phyloP scores from a whole-genome alignment of 345 rosid species.

The Sisymbrium irio region DNA sequence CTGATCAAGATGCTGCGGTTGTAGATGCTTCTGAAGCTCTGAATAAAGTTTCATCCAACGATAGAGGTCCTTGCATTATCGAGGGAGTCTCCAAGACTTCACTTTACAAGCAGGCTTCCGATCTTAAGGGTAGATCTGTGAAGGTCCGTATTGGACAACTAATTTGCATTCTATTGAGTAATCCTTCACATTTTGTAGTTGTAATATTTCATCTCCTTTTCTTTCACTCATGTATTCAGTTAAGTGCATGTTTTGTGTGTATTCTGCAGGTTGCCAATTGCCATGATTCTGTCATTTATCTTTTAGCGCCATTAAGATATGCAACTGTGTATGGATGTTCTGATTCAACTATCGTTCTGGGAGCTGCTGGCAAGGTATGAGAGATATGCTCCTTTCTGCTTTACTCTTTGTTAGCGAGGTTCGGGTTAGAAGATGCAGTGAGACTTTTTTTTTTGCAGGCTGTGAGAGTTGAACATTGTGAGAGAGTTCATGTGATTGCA shows the following conservation, averaged over 20 bases:
- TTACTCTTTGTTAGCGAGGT: background rate
- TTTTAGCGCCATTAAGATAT: constrained; percentile 88
- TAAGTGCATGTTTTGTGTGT: constrained; percentile 18
- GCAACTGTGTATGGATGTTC: constrained; percentile 95
- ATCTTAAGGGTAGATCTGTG: constrained; percentile 79
- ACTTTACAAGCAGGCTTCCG: constrained; percentile 83
- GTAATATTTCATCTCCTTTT: background rate
- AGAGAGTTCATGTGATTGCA: constrained; percentile 92
- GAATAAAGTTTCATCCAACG: constrained; percentile 49
- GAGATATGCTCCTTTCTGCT: background rate
- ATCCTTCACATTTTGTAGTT: constrained; percentile 10
- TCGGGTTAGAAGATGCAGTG: background rate
- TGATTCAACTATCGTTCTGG: constrained; percentile 89
- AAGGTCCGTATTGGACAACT: constrained; percentile 57
- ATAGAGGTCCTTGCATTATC: constrained; percentile 67
- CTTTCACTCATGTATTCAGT: background rate
- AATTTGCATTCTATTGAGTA: constrained; percentile 1
- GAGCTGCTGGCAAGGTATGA: constrained; percentile 95
- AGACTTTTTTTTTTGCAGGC: constrained; percentile 51
- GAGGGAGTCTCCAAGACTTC: constrained; percentile 96
- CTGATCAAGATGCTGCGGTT: constrained; percentile 82
- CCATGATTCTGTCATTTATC: constrained; percentile 91
- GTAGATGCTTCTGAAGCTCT: constrained; percentile 63
- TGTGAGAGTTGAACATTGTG: constrained; percentile 93
- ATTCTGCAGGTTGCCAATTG: constrained; percentile 81